Conservation (phyloP, 371 early-diverging fungal genomes). For the Syncephalastrum sp. region DNA sequence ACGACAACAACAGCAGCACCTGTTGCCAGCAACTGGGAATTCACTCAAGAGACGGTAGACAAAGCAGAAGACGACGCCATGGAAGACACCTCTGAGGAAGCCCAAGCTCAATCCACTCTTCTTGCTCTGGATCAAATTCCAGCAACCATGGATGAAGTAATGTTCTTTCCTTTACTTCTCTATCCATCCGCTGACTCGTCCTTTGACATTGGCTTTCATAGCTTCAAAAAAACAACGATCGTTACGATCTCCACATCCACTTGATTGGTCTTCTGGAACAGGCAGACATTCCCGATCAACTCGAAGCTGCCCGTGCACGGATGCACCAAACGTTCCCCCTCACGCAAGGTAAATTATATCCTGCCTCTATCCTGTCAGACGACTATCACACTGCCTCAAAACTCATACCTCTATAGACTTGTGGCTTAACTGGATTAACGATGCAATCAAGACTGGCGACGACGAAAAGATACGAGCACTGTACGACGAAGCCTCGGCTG, state of each 20-base stretch:
- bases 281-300: slow-evolving; percentile 36
- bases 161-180: not conserved
- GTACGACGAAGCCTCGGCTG: slow-evolving; percentile 48
- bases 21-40: too few species aligned
- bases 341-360: slow-evolving; percentile 48
- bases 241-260: slow-evolving; percentile 36
- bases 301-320: slow-evolving; percentile 48
- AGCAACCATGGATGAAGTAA: slow-evolving; percentile 20
- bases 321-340: slow-evolving; percentile 64
- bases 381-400: not conserved
- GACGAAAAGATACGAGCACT: slow-evolving; percentile 38
- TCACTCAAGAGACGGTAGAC: too few species aligned
- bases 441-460: slow-evolving; percentile 37
- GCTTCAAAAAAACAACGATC: slow-evolving; percentile 29
- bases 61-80: too few species aligned
- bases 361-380: not conserved
- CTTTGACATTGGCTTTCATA: slow-evolving; percentile 1
- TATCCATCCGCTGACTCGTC: too few species aligned
- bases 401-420: slow-evolving; percentile 33
- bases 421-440: slow-evolving; percentile 71
- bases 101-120: too few species aligned
- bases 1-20: too few species aligned
- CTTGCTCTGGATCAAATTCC: too few species aligned
- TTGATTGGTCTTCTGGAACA: slow-evolving; percentile 26
- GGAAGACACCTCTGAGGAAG: too few species aligned